Evolutionary conservation across 2,329 filamentous ascomycete species (phyloP).

Genomic region (Neofusicoccum kwambonambiense): DNA sequence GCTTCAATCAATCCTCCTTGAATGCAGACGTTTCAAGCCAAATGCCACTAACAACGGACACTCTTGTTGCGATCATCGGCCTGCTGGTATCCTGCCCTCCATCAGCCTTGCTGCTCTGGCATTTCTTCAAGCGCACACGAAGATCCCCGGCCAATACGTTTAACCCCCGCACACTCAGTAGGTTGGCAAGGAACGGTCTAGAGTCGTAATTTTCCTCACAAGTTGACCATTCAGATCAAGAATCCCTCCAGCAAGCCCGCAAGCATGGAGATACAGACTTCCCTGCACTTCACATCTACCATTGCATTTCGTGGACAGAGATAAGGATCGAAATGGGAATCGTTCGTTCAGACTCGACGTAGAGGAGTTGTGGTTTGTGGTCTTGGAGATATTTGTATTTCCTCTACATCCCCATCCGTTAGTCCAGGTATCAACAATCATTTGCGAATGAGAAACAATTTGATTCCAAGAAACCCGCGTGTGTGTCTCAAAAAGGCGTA

Average conservation of each 20-base stretch:
- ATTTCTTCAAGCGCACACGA: background rate
- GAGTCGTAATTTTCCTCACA: too few species aligned
- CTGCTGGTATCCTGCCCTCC: background rate
- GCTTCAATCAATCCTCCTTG: too few species aligned
- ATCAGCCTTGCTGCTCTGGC: background rate
- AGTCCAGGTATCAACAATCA: background rate
- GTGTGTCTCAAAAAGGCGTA: too few species aligned
- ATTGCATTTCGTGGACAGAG: background rate
- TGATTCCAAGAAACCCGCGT: background rate
- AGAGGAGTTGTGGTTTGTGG: background rate
- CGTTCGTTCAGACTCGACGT: background rate
- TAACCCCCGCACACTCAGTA: background rate
- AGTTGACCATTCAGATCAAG: background rate
- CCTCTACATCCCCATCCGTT: background rate
- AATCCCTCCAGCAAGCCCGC: background rate
- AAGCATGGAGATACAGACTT: background rate
- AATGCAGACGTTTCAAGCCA: background rate
- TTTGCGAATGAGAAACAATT: background rate
- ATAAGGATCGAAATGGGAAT: background rate
- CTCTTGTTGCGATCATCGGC: background rate
- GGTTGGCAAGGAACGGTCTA: background rate
- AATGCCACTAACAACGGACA: background rate
- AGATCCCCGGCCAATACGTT: background rate
- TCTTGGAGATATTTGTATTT: background rate
- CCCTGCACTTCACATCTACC: background rate